Conservation (phyloP, 257 asterid species). For the Petrea volubilis region DNA sequence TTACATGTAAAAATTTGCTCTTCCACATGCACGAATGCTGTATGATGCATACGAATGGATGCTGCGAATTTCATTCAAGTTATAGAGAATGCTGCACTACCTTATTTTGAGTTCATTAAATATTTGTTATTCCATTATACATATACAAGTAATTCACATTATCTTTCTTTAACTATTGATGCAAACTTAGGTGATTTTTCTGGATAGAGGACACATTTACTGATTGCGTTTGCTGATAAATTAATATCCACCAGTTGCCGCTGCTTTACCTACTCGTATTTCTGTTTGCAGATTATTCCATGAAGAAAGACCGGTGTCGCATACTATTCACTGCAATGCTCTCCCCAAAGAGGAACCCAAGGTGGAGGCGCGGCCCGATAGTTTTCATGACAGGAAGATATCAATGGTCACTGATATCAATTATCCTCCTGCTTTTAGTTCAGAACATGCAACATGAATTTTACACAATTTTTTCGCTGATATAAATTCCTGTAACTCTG, state of each 20-base stretch:
- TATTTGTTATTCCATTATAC: too few relatives aligned
- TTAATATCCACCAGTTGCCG: too few relatives aligned
- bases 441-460: conserved; percentile 50
- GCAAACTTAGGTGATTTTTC: too few relatives aligned
- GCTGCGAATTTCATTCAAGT: conserved; percentile 10
- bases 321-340: conserved; percentile 80
- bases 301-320: conserved; percentile 84
- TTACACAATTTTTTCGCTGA: not conserved
- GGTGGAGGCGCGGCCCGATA: conserved; percentile 25
- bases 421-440: conserved; percentile 40
- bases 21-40: too few relatives aligned
- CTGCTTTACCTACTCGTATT: not conserved
- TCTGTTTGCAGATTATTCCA: conserved; percentile 70
- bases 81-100: not conserved
- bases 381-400: conserved; percentile 49
- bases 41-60: not conserved
- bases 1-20: not conserved
- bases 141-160: too few relatives aligned
- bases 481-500: not conserved
- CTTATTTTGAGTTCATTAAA: not conserved
- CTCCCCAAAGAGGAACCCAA: conserved; percentile 59
- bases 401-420: conserved; percentile 51
- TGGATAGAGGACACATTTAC: too few relatives aligned
- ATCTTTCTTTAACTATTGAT: too few relatives aligned
- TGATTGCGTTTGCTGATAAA: too few relatives aligned